Base-by-base conservation (phyloP, 208 protist species). In the Trypanosoma caninum region DNA sequence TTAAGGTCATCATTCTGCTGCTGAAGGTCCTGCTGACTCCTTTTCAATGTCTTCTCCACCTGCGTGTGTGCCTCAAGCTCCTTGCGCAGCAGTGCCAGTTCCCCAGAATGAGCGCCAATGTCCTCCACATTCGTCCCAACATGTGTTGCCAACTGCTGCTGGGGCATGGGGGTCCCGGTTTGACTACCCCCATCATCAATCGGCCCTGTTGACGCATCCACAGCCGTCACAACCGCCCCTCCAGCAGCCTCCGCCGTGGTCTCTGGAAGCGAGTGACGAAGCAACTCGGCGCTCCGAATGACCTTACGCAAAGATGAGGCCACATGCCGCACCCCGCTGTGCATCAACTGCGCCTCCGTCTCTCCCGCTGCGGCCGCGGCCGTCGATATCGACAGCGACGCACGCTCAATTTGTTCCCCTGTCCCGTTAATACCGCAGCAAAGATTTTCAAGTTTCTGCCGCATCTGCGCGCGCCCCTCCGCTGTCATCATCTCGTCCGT, bases 341-440 rank as follows among this genome's bases (percentile, higher is more conserved):
- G 31, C 18, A 60, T 16, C n/a, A 65, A 41, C 47, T 56, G 50
- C 14, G 23, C 25, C 52, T 65, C 67, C 22, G 28, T 28, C 31
- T 41, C 30, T 9, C 34, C 55, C 8, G 40, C 34, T 0, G 23
- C 57, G 1, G 45, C 14, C 18, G 33, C 35, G 8, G 22, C 44
- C 2, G 25, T 4, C 8, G 61, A 41, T 0, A 54, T 25, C n/a
- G 66, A 41, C 1, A 52, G n/a, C 0, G 47, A 37, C 0, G 60
- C 55, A 45, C 53, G 65, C 28, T 68, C 69, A 18, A 78, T 35
- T 11, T 64, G 56, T 27, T 62, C 34, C 37, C 63, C 58, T 41
- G 63, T 35, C 22, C 38, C 53, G n/a, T 4, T 10, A 25, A 71
- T 56, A 22, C 31, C 27, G 16, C 38, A 25, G 27, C 38, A 63